Evolutionary conservation across 2,329 filamentous ascomycete genomes (phyloP).

Genomic region (Scedosporium aurantiacum): DNA sequence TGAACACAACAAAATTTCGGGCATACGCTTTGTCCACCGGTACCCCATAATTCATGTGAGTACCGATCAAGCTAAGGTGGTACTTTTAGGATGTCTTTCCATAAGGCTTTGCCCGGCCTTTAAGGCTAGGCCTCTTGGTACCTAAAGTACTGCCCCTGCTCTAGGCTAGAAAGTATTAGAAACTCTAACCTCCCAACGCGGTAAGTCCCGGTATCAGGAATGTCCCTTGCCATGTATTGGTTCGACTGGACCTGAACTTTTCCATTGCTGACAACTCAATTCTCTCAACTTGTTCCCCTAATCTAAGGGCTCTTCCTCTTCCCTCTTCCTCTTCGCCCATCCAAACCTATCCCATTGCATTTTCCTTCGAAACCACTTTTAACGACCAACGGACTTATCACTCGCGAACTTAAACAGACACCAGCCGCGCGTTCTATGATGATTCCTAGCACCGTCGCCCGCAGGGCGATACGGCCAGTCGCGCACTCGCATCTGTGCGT

Average conservation of each 20-base stretch:
- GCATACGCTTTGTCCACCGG: not conserved
- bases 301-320: not conserved
- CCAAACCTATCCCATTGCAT: not conserved
- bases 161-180: not conserved
- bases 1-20: not conserved
- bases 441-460: constrained; percentile 2
- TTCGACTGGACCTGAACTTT: not conserved
- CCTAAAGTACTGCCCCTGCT: not conserved
- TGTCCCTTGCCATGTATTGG: not conserved
- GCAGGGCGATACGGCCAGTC: constrained; percentile 8
- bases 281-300: not conserved
- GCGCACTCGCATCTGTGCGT: constrained; percentile 9
- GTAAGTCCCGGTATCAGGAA: constrained; percentile 5
- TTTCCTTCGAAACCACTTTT: not conserved
- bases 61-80: not conserved
- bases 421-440: not conserved
- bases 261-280: constrained; percentile 4
- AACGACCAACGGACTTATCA: not conserved
- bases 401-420: not conserved
- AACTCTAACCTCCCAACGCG: constrained; percentile 3
- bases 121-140: not conserved
- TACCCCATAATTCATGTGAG: not conserved
- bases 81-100: not conserved
- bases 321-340: not conserved
- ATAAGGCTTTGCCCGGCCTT: not conserved